Conservation (phyloP, 2,329 filamentous ascomycete genomes). For the Calycina herbarum region DNA sequence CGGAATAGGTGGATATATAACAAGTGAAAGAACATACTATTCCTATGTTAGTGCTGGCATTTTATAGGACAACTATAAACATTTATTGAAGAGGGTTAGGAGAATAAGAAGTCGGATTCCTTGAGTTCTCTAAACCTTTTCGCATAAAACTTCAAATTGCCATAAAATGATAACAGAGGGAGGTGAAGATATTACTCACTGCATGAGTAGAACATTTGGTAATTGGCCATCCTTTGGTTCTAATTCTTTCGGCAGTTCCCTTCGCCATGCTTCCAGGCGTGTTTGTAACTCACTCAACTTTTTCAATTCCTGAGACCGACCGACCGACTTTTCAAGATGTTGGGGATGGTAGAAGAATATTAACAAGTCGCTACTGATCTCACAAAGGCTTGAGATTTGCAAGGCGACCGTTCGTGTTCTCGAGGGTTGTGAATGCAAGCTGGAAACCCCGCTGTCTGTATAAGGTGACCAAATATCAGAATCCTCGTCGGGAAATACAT, state of each 20-base stretch:
- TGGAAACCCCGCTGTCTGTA: slow-evolving; percentile 76
- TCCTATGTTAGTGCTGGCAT: slow-evolving; percentile 29
- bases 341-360: slow-evolving; percentile 88
- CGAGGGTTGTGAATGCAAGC: slow-evolving; percentile 73
- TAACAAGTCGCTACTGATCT: slow-evolving; percentile 90
- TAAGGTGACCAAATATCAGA: slow-evolving; percentile 84
- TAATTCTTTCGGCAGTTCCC: slow-evolving; percentile 79
- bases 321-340: slow-evolving; percentile 60
- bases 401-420: slow-evolving; percentile 79
- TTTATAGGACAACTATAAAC: neutral
- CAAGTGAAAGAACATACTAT: slow-evolving; percentile 95
- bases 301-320: slow-evolving; percentile 84
- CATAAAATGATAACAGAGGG: neutral
- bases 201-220: slow-evolving; percentile 75
- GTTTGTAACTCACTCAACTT: slow-evolving; percentile 91
- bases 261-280: slow-evolving; percentile 85
- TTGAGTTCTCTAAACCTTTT: too few species aligned
- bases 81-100: neutral
- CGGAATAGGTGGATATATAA: slow-evolving; percentile 95
- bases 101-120: too few species aligned
- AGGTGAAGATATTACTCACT: slow-evolving; percentile 61
- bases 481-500: slow-evolving; percentile 89
- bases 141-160: too few species aligned
- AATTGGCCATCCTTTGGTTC: slow-evolving; percentile 87
- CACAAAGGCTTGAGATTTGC: slow-evolving; percentile 80